Conservation (phyloP, 108 stramenopile genomes). For the Nitzschia inconspicua region DNA sequence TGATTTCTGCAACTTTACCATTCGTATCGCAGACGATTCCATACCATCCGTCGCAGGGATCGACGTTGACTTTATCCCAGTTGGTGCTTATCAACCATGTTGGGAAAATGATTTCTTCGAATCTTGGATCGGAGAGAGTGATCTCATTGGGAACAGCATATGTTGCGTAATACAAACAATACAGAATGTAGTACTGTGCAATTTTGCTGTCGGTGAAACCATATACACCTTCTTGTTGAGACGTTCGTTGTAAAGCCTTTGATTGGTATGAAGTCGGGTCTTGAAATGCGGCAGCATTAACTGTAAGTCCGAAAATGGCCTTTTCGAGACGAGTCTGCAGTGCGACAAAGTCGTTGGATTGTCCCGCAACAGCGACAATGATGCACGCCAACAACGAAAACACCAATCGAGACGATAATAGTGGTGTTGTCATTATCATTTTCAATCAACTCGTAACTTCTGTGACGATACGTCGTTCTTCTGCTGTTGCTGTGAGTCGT, state of each 20-base stretch:
- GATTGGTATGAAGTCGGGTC: conserved; percentile 36
- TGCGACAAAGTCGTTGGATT: too few species aligned
- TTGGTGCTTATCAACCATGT: conserved; percentile 12
- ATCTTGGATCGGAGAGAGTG: not conserved
- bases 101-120: conserved; percentile 13
- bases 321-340: too few species aligned
- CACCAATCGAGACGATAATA: too few species aligned
- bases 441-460: too few species aligned
- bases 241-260: conserved; percentile 11
- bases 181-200: conserved; percentile 23
- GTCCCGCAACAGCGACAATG: too few species aligned
- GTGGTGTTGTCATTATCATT: too few species aligned
- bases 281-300: conserved; percentile 21
- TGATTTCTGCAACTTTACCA: conserved; percentile 17
- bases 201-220: conserved; percentile 16
- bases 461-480: too few species aligned
- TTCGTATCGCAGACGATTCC: conserved; percentile 21
- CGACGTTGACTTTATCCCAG: conserved; percentile 10
- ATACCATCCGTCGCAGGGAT: conserved; percentile 32
- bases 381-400: too few species aligned
- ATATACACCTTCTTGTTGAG: conserved; percentile 11
- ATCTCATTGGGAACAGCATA: conserved; percentile 13
- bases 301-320: too few species aligned
- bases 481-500: too few species aligned
- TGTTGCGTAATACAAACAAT: conserved; percentile 20